A percentile compares a stretch with the other conserved stretches of the same genome.
Evolutionary conservation across 257 asterid genomes (phyloP).

Genomic region (Sherardia arvensis): DNA sequence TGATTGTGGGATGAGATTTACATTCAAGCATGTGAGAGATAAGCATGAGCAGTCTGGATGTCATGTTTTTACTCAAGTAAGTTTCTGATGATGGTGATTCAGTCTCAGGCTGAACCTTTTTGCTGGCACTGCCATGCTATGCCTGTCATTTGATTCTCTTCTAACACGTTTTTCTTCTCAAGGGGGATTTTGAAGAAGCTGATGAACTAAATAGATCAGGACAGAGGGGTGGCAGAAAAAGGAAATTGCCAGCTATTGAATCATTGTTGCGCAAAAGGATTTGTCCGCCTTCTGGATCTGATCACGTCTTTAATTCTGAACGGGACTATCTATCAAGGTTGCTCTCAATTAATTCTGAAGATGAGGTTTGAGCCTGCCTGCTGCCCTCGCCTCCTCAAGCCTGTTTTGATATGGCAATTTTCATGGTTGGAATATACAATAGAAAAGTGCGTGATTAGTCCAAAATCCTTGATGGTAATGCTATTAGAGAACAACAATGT

Average conservation of each 20-base stretch:
- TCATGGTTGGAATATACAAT: neutral
- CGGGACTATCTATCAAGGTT: constrained; percentile 26
- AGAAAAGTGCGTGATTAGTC: too few relatives aligned
- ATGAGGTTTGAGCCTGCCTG: constrained; percentile 10
- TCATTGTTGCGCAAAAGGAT: constrained; percentile 61
- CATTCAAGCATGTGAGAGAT: constrained; percentile 88
- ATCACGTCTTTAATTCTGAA: constrained; percentile 22
- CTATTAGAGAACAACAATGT: too few relatives aligned
- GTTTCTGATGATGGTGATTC: constrained; percentile 5
- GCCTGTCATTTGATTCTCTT: neutral
- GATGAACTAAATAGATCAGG: constrained; percentile 63
- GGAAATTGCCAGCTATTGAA: constrained; percentile 50
- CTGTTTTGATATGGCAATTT: neutral
- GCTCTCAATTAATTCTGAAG: constrained; percentile 24
- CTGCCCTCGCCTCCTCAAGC: too few relatives aligned
- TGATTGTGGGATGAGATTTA: constrained; percentile 56
- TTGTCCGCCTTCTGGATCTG: constrained; percentile 41
- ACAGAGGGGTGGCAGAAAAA: constrained; percentile 81
- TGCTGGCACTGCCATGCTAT: neutral
- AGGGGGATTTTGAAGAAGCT: constrained; percentile 70
- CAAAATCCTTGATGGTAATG: too few relatives aligned
- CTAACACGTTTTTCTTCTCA: constrained; percentile 13
- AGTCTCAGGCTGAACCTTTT: neutral
- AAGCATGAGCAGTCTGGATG: constrained; percentile 68
- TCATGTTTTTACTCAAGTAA: constrained; percentile 57